phyloP scores from a whole-genome alignment of 2,329 filamentous ascomycete species.

The Mollisia scopiformis region DNA sequence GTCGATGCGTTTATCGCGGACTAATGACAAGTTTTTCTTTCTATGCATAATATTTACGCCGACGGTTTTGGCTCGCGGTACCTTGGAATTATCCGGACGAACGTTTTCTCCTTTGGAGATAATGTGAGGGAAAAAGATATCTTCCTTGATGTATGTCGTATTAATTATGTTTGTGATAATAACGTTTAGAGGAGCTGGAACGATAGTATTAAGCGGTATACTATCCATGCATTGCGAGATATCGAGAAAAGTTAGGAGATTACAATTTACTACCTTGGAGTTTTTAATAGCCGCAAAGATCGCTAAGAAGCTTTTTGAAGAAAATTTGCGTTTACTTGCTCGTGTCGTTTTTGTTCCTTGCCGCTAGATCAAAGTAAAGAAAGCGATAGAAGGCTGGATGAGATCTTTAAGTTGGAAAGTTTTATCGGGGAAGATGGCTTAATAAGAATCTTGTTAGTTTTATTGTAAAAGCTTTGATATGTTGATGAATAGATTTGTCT shows the following conservation, averaged over 20 bases:
- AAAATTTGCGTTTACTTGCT: conserved; percentile 40
- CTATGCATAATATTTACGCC: neutral
- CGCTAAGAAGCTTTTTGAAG: conserved; percentile 32
- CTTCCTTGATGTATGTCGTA: conserved; percentile 32
- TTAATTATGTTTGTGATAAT: conserved; percentile 37
- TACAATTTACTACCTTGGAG: conserved; percentile 38
- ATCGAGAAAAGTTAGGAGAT: conserved; percentile 37
- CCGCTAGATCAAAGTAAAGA: conserved; percentile 34
- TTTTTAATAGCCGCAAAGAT: conserved; percentile 25
- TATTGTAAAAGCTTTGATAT: conserved; percentile 19
- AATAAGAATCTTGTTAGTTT: conserved; percentile 12
- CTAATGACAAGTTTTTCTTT: neutral
- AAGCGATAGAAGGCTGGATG: conserved; percentile 35
- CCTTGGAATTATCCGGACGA: conserved; percentile 2
- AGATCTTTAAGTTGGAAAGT: conserved; percentile 30
- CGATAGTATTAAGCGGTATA: conserved; percentile 25
- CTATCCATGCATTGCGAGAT: conserved; percentile 32
- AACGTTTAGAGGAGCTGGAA: conserved; percentile 37
- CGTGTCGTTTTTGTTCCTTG: conserved; percentile 41
- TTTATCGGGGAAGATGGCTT: conserved; percentile 26
- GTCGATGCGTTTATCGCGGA: neutral
- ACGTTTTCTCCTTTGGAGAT: conserved; percentile 19
- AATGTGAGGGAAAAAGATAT: conserved; percentile 15
- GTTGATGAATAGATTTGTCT: conserved; percentile 34
- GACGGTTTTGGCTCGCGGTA: conserved; percentile 34